Percentiles rank a stretch among this genome's conserved stretches.
Evolutionary conservation across 371 early-diverging fungal species (phyloP).

Genomic region (Coemansia sp.): DNA sequence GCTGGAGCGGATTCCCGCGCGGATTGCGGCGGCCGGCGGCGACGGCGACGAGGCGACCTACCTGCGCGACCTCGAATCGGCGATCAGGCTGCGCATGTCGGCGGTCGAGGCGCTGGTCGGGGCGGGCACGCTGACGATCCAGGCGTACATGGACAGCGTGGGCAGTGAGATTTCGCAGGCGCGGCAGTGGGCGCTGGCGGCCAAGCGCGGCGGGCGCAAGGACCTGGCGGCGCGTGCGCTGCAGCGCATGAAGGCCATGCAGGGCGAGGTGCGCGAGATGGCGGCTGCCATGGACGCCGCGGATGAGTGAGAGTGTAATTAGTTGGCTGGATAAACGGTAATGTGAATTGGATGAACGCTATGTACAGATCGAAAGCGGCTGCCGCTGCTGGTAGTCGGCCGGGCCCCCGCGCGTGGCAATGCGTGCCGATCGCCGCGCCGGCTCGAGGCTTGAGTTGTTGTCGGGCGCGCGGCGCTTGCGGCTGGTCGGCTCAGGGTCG

Average conservation of each 20-base stretch:
- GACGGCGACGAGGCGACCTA: constrained; percentile 11
- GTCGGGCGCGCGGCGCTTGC: not conserved
- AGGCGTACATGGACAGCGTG: constrained; percentile 39
- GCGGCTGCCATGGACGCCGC: constrained; percentile 24
- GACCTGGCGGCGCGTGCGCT: constrained; percentile 42
- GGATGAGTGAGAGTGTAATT: no score
- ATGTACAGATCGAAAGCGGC: constrained; percentile 19
- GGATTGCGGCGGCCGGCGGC: constrained; percentile 3
- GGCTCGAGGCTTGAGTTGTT: not conserved
- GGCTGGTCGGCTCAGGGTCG: not conserved
- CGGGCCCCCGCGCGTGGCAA: constrained; percentile 14
- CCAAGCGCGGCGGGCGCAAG: constrained; percentile 27
- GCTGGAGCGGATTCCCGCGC: constrained; percentile 31
- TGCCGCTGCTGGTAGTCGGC: constrained; percentile 5
- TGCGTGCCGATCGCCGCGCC: constrained; percentile 22
- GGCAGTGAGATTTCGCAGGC: constrained; percentile 18
- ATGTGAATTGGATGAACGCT: not conserved
- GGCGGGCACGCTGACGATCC: constrained; percentile 31
- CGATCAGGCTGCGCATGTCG: constrained; percentile 46
- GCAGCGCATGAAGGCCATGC: constrained; percentile 43
- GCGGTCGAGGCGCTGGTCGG: constrained; percentile 43
- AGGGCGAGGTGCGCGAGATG: constrained; percentile 37
- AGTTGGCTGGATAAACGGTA: not conserved
- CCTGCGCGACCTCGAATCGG: constrained; percentile 28
- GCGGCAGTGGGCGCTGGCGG: constrained; percentile 36